phyloP scores from a whole-genome alignment of 2,329 filamentous ascomycete species.

The Xylaria sp. region DNA sequence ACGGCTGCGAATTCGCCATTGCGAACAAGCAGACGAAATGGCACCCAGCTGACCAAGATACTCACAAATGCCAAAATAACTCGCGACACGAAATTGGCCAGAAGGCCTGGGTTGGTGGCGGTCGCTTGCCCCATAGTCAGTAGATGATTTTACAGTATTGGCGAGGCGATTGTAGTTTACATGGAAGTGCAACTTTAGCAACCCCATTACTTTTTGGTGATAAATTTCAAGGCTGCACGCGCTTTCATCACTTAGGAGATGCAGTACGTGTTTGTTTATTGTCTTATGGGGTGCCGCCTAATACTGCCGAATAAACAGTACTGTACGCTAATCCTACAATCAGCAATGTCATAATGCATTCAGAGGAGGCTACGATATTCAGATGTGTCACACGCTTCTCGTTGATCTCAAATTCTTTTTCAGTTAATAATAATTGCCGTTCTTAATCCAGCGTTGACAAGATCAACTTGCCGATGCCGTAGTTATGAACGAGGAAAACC shows the following conservation, averaged over 20 bases:
- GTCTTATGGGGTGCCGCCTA: not conserved
- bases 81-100: conserved; percentile 61
- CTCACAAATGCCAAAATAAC: conserved; percentile 59
- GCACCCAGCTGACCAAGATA: conserved; percentile 60
- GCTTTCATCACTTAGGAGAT: not conserved
- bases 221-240: not conserved
- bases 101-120: conserved; percentile 43
- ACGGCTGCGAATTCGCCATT: conserved; percentile 65
- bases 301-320: not conserved
- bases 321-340: not conserved
- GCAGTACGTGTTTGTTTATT: not conserved
- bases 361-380: not conserved
- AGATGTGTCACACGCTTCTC: not conserved
- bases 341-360: not conserved
- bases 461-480: not conserved
- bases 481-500: not conserved
- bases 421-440: not conserved
- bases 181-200: not conserved
- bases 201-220: not conserved
- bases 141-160: not conserved
- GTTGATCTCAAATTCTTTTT: not conserved
- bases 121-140: conserved; percentile 19
- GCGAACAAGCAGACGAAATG: conserved; percentile 60
- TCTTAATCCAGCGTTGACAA: not conserved
- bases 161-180: not conserved